Conservation (phyloP, 495 filamentous ascomycete species). For the Penicillium paxilli region DNA sequence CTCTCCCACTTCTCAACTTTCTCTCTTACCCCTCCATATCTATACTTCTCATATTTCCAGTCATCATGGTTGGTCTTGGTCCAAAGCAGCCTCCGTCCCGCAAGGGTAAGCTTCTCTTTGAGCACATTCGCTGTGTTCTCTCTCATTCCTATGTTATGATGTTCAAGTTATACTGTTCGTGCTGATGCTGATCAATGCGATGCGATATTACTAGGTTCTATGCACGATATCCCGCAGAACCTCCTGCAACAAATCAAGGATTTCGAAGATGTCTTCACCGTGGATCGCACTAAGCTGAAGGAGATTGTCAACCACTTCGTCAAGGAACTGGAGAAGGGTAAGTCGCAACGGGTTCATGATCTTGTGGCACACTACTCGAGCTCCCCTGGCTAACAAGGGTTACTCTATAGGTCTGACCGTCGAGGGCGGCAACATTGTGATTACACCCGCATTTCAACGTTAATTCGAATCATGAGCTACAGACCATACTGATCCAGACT, state of each 20-base stretch:
- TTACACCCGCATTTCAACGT: conserved; percentile 22
- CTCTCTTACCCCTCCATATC: neutral
- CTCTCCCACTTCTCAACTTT: conserved; percentile 5
- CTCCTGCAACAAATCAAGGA: conserved; percentile 79
- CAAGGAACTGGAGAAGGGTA: conserved; percentile 84
- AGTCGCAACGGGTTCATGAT: conserved; percentile 23
- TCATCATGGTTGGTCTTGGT: conserved; percentile 74
- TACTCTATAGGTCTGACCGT: conserved; percentile 65
- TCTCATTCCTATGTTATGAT: too few relatives aligned
- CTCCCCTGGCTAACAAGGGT: conserved; percentile 11
- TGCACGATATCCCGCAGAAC: conserved; percentile 81
- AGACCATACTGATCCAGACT: neutral
- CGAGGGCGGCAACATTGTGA: conserved; percentile 90
- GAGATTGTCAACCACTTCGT: conserved; percentile 86
- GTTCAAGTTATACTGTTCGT: neutral
- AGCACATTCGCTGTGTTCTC: too few relatives aligned
- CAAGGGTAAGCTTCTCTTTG: conserved; percentile 61
- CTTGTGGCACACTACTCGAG: neutral
- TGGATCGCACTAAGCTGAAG: conserved; percentile 79
- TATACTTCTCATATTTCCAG: neutral
- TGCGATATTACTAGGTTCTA: conserved; percentile 58
- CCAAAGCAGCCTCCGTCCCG: conserved; percentile 72
- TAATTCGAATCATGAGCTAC: neutral
- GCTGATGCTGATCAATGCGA: neutral
- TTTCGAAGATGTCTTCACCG: conserved; percentile 83